Percentiles rank a stretch among this genome's conserved stretches.
Evolutionary conservation across 2,329 filamentous ascomycete species (phyloP).

Genomic region (Aspergillus sp.): DNA sequence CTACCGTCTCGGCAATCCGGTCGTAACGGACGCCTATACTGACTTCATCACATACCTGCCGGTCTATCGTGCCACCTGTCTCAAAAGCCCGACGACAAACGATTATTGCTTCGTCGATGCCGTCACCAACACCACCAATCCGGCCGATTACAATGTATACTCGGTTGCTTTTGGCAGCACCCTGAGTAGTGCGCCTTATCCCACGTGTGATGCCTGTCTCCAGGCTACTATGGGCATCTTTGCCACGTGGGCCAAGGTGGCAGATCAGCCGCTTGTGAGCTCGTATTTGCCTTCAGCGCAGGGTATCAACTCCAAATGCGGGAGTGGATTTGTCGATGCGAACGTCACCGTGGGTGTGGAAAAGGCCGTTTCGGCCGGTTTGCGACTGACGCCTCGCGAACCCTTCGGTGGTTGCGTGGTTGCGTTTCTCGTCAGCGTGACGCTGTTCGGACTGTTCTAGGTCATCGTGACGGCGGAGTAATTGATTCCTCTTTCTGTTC

Average conservation of each 20-base stretch:
- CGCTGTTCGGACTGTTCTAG: background rate
- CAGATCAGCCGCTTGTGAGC: slow-evolving; percentile 62
- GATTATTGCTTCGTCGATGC: slow-evolving; percentile 81
- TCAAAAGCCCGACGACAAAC: slow-evolving; percentile 63
- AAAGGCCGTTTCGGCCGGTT: slow-evolving; percentile 7
- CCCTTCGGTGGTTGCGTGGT: background rate
- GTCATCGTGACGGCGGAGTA: background rate
- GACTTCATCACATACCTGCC: slow-evolving; percentile 75
- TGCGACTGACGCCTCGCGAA: background rate
- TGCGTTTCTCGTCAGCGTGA: background rate
- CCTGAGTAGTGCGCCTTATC: slow-evolving; percentile 65
- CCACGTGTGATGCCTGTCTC: slow-evolving; percentile 74
- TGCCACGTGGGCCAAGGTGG: slow-evolving; percentile 65
- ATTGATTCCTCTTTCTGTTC: background rate
- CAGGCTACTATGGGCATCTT: slow-evolving; percentile 80
- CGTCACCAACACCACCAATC: slow-evolving; percentile 69
- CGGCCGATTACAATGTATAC: slow-evolving; percentile 77
- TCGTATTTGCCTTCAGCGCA: slow-evolving; percentile 72
- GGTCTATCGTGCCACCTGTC: slow-evolving; percentile 77
- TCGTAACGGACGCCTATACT: slow-evolving; percentile 71
- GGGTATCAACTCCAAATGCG: slow-evolving; percentile 67
- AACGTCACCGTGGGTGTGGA: slow-evolving; percentile 38
- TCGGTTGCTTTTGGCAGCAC: slow-evolving; percentile 75
- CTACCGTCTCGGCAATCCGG: slow-evolving; percentile 63
- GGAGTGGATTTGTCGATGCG: slow-evolving; percentile 53